phyloP scores from a whole-genome alignment of 202 grass and related monocot genomes.

The Carex sylvatica region DNA sequence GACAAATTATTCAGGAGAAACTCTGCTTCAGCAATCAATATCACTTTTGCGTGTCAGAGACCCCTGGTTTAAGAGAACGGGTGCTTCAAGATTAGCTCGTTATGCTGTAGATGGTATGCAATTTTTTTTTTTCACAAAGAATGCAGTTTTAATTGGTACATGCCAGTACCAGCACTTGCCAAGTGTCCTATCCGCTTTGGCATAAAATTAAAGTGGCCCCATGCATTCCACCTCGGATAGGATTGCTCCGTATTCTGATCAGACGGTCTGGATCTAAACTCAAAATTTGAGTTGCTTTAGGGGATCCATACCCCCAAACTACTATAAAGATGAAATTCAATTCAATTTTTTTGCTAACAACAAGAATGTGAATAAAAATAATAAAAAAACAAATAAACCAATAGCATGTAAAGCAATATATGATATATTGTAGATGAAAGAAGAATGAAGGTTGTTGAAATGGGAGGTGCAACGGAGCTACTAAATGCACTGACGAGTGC shows the following conservation, averaged over 20 bases:
- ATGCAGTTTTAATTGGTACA: not conserved
- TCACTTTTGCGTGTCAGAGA: conserved; percentile 86
- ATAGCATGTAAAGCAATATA: not conserved
- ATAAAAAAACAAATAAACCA: not conserved
- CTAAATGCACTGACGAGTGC: conserved; percentile 70
- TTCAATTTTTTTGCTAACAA: not conserved
- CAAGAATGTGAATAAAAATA: not conserved
- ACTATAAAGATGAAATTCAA: not conserved
- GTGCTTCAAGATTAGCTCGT: conserved; percentile 71
- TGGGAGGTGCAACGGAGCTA: conserved; percentile 81
- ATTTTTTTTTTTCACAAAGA: not conserved
- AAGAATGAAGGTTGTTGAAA: conserved; percentile 91
- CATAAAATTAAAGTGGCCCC: too few relatives aligned
- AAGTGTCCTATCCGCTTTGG: not conserved
- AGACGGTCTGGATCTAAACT: too few relatives aligned
- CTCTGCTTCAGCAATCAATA: conserved; percentile 75
- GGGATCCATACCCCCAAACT: too few relatives aligned
- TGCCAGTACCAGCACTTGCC: not conserved
- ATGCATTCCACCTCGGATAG: too few relatives aligned
- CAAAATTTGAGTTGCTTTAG: too few relatives aligned
- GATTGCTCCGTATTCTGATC: too few relatives aligned
- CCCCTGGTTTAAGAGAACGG: conserved; percentile 91
- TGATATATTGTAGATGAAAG: conserved; percentile 51
- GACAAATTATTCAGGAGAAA: conserved; percentile 75
- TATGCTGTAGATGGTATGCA: conserved; percentile 79